Conservation (phyloP, 139 green algal species). For the Chlamydomonas urium region DNA sequence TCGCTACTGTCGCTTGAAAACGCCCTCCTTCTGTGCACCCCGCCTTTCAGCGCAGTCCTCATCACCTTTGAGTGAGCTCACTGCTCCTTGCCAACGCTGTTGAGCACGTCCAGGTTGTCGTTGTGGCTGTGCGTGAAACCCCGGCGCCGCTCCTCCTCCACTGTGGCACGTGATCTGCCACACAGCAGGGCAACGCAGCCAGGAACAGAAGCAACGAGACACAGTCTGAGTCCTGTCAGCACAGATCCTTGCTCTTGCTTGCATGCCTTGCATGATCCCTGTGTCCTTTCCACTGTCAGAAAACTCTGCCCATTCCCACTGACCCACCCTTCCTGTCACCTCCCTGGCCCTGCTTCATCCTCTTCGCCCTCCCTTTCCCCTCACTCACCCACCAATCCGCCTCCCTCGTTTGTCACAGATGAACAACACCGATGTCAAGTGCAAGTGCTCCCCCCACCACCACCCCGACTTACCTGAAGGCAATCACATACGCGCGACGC, state of each 20-base stretch:
- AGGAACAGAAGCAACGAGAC: not conserved
- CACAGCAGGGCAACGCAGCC: not conserved
- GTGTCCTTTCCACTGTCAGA: not conserved
- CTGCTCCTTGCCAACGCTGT: slow-evolving; percentile 1
- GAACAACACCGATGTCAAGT: not conserved
- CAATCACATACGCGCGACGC: slow-evolving; percentile 10
- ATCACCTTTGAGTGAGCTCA: too few relatives aligned
- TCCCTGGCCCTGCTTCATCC: not conserved
- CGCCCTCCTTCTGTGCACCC: too few relatives aligned
- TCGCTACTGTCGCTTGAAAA: too few relatives aligned
- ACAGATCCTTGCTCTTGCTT: too few relatives aligned
- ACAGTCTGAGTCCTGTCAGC: not conserved
- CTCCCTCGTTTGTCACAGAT: too few relatives aligned
- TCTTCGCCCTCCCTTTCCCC: not conserved
- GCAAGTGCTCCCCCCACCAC: not conserved
- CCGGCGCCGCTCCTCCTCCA: not conserved
- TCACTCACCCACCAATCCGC: too few relatives aligned
- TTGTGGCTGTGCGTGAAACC: slow-evolving; percentile 14
- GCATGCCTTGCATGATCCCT: not conserved
- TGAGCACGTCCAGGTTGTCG: slow-evolving; percentile 2
- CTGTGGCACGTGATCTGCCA: not conserved
- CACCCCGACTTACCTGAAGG: not conserved
- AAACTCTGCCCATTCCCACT: not conserved
- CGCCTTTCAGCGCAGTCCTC: too few relatives aligned
- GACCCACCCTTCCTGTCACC: too few relatives aligned